A percentile compares a stretch with the other conserved stretches of the same genome.
phyloP scores from a whole-genome alignment of 2,329 filamentous ascomycete genomes.

The Scedosporium dehoogii region DNA sequence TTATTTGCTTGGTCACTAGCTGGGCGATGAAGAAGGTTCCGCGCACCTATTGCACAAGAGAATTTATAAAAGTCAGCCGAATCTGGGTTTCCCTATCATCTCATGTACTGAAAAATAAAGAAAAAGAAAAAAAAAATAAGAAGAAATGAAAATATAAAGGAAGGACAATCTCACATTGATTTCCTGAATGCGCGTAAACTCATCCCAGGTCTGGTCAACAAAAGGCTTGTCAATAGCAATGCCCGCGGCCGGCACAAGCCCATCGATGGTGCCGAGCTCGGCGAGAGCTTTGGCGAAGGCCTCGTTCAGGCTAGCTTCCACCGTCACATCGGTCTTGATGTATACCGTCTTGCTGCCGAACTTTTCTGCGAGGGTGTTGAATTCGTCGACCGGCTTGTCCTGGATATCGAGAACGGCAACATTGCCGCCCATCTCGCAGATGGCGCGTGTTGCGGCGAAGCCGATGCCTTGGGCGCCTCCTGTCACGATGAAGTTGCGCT shows the following conservation, averaged over 20 bases:
- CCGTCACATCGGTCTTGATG: constrained; percentile 21
- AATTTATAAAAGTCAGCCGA: constrained; percentile 7
- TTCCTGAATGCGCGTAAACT: too few relatives aligned
- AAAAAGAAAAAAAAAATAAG: constrained; percentile 10
- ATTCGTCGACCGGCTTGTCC: constrained; percentile 19
- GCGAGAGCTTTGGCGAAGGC: constrained; percentile 16
- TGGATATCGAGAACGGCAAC: constrained; percentile 26
- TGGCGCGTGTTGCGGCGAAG: constrained; percentile 24
- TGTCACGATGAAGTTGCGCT: constrained; percentile 26
- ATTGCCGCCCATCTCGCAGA: constrained; percentile 29
- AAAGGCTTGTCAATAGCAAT: constrained; percentile 34
- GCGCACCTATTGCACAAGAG: constrained; percentile 18
- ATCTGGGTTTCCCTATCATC: constrained; percentile 25
- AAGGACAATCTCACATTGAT: too few relatives aligned
- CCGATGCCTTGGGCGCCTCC: constrained; percentile 30
- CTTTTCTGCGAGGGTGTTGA: constrained; percentile 12
- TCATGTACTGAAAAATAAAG: too few relatives aligned
- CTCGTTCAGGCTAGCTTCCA: constrained; percentile 17
- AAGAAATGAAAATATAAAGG: constrained; percentile 19
- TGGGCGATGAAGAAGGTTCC: constrained; percentile 32
- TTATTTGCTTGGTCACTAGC: constrained; percentile 26
- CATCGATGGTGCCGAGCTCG: constrained; percentile 19
- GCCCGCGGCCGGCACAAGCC: constrained; percentile 24
- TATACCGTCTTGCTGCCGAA: constrained; percentile 18
- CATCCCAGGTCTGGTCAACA: constrained; percentile 10